Evolutionary conservation across 2,329 filamentous ascomycete species (phyloP).

Genomic region (Exophiala viscosa): DNA sequence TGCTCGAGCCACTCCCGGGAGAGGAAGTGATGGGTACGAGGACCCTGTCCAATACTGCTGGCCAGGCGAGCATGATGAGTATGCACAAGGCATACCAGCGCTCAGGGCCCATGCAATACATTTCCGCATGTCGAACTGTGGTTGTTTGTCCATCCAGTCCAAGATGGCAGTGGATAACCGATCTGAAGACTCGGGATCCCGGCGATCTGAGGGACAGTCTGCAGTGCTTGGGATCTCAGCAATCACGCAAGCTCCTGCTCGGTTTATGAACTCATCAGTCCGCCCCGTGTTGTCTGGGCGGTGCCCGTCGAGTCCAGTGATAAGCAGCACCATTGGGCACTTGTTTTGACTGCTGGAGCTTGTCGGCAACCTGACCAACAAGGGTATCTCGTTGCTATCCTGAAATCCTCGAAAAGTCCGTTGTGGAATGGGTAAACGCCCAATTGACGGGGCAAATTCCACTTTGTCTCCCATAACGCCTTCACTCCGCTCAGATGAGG

Average conservation of each 20-base stretch:
- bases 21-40: slow-evolving; percentile 61
- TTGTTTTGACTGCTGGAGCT: slow-evolving; percentile 30
- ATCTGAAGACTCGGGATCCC: slow-evolving; percentile 57
- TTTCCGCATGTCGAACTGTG: slow-evolving; percentile 54
- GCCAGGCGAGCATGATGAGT: slow-evolving; percentile 56
- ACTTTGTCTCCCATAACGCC: slow-evolving; percentile 70
- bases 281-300: slow-evolving; percentile 60
- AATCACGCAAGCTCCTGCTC: slow-evolving; percentile 62
- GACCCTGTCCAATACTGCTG: slow-evolving; percentile 61
- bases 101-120: slow-evolving; percentile 64
- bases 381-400: slow-evolving; percentile 37
- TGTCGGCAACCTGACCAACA: slow-evolving; percentile 38
- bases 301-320: slow-evolving; percentile 62
- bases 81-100: slow-evolving; percentile 63
- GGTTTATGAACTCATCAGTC: slow-evolving; percentile 58
- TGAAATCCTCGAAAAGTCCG: slow-evolving; percentile 63
- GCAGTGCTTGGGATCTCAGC: slow-evolving; percentile 65
- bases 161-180: slow-evolving; percentile 61
- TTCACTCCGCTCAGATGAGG: slow-evolving; percentile 42
- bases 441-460: slow-evolving; percentile 63
- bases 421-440: slow-evolving; percentile 74
- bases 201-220: slow-evolving; percentile 62
- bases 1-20: slow-evolving; percentile 57
- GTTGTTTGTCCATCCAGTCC: slow-evolving; percentile 53
- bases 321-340: slow-evolving; percentile 52